These are phyloP conservation scores for Cardamine chenopodiifolia DNA, from an alignment of 345 rosid species.

Conservation along the genomic window DNA sequence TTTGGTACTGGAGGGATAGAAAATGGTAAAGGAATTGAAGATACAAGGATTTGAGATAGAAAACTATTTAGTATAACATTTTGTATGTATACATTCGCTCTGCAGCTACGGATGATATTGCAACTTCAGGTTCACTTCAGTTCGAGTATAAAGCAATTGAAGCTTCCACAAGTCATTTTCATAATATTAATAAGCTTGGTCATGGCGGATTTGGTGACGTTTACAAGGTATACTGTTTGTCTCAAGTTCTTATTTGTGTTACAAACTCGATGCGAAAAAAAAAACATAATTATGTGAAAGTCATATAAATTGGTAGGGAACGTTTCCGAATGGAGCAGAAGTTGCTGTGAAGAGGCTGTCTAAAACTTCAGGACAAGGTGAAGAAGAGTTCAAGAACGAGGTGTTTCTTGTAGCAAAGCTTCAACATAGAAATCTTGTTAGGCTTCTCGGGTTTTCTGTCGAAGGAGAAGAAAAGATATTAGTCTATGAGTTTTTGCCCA, in stretches of 20 bases:
- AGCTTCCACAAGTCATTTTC: slow-evolving; percentile 55
- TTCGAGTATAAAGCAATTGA: slow-evolving; percentile 44
- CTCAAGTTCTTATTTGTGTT: neutral
- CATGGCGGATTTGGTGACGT: slow-evolving; percentile 73
- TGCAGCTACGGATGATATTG: slow-evolving; percentile 44
- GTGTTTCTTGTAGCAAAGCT: slow-evolving; percentile 50
- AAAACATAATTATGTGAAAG: neutral
- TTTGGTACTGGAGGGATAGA: slow-evolving; percentile 14
- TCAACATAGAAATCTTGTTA: slow-evolving; percentile 55
- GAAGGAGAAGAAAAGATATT: slow-evolving; percentile 47
- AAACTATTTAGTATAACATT: neutral
- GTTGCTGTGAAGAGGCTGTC: slow-evolving; percentile 56
- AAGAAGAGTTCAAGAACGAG: slow-evolving; percentile 54
- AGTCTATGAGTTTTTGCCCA: slow-evolving; percentile 27
- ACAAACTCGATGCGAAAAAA: neutral
- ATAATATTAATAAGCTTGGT: slow-evolving; percentile 54
- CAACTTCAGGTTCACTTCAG: slow-evolving; percentile 50
- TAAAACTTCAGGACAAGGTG: slow-evolving; percentile 53
- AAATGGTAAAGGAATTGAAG: slow-evolving; percentile 39
- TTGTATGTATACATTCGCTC: neutral
- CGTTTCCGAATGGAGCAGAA: slow-evolving; percentile 36
- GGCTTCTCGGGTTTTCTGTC: slow-evolving; percentile 50
- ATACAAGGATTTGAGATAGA: neutral
- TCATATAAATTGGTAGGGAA: slow-evolving; percentile 10
- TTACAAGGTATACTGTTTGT: slow-evolving; percentile 48